Base-by-base conservation (phyloP, 2,329 filamentous ascomycete genomes). In the Bipolaris gigantea region DNA sequence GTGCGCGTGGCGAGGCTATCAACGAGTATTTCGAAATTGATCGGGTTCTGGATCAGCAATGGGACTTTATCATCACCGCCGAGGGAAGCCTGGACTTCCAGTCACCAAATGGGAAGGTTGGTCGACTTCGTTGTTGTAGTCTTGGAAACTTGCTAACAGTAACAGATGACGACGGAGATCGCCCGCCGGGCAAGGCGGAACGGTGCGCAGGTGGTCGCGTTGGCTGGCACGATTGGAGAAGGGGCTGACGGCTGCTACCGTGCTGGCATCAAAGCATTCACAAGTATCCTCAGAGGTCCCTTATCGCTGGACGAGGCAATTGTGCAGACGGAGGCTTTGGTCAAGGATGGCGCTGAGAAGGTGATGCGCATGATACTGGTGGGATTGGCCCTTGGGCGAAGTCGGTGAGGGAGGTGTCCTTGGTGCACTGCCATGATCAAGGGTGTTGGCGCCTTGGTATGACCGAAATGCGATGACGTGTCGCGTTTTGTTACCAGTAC, bases 51-150 rank as follows among this genome's bases (percentile, higher is more conserved):
- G 73, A 76, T 13, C 64, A 76, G 25, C 57, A 62, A 19, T 81
- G 78, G 57, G 77, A 83, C 53, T 72, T 83, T 7, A 78, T 82
- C 0, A 72, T 83, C 57, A 83, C 80, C 0, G 81, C 80, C 1
- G 81, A 83, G 60, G 80, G 81, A 0, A 78, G 79, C 9, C 75
- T 83, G 15, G 81, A 83, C 57, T 74, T 76, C 41, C 81, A 83
- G 57, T 81, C 80, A 0, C 76, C 80, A 0, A 70, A 74, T 39
- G 81, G 81, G 2, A 83, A 46, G 53, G 50, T 49, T 15, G 13
- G 32, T 32, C 19, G 25, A 32, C 5, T 33, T 25, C 27, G 32
- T 43, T 9, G 30, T 19, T 19, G 38, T 32, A 2, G 30, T 16
- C 16, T 41, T 41, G 16, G 21, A 11, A 16, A 23, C 7, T 19